Conservation (phyloP, 2,329 filamentous ascomycete species). For the Dendrostoma leiphaemia region DNA sequence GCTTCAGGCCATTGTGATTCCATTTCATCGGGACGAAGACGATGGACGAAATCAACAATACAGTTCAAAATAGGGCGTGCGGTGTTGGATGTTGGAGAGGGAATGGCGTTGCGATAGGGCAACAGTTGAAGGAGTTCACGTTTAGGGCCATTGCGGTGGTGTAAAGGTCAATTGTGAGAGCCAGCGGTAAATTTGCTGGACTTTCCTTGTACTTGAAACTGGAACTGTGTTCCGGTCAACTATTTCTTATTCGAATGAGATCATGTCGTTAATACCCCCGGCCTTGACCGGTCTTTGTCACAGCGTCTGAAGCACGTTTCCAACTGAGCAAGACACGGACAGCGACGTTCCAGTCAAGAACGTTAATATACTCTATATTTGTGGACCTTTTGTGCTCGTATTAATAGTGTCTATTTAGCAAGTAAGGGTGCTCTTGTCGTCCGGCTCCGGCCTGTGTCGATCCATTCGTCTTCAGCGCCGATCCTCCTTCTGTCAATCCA, state of each 20-base stretch:
- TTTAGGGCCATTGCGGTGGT: neutral
- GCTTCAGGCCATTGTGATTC: neutral
- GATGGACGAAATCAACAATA: neutral
- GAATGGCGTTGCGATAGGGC: neutral
- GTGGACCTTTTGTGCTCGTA: neutral
- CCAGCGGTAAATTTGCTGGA: slow-evolving; percentile 1
- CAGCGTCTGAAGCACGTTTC: neutral
- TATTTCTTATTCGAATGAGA: neutral
- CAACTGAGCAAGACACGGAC: neutral
- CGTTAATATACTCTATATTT: neutral
- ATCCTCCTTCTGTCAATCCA: too few species aligned
- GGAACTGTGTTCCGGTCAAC: slow-evolving; percentile 10
- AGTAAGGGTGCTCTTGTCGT: neutral
- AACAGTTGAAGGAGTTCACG: neutral
- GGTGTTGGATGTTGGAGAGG: neutral
- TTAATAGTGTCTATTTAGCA: neutral
- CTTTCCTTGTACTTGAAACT: slow-evolving; percentile 8
- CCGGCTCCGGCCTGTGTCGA: neutral
- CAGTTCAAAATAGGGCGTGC: neutral
- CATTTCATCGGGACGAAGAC: neutral
- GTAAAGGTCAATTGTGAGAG: slow-evolving; percentile 5
- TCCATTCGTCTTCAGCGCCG: neutral
- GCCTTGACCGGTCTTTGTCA: neutral
- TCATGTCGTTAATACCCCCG: neutral
- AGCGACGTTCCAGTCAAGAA: neutral